These are phyloP conservation scores for Verbena officinalis DNA, from an alignment of 257 asterid species.

Conservation along the genomic window DNA sequence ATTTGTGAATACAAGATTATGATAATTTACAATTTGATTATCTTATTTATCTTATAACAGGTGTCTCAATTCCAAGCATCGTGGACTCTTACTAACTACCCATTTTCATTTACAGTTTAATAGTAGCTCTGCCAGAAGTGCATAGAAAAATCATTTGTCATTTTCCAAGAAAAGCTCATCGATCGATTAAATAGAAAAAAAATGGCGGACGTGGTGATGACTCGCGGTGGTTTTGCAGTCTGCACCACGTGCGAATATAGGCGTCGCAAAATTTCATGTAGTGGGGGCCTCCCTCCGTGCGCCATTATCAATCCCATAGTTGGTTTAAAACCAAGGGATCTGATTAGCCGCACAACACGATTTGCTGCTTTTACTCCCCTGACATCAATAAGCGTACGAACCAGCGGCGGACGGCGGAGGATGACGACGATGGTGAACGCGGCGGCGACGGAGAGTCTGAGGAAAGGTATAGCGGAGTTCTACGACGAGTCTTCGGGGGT, in stretches of 20 bases:
- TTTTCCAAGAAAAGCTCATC: no score
- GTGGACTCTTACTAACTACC: conserved; percentile 20
- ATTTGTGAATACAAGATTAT: no score
- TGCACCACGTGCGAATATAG: conserved; percentile 9
- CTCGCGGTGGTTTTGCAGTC: conserved; percentile 2
- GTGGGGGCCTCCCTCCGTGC: neutral
- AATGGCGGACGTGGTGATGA: neutral
- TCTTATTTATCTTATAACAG: no score
- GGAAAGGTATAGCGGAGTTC: conserved; percentile 90
- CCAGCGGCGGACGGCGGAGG: conserved; percentile 26
- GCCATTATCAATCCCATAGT: neutral
- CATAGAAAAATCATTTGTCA: no score
- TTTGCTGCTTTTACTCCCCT: neutral
- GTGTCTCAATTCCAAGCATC: neutral
- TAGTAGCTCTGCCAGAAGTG: no score
- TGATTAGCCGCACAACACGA: neutral
- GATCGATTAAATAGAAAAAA: no score
- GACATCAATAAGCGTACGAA: neutral
- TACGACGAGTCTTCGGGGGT: conserved; percentile 86
- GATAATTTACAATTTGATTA: no score
- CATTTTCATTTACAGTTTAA: neutral
- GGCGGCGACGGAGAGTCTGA: conserved; percentile 45
- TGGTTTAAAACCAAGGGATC: neutral
- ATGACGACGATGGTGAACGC: conserved; percentile 22
- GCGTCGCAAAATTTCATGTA: neutral